Evolutionary conservation across 2,329 filamentous ascomycete species (phyloP), one percentile per base, ranked within the genome.

Genomic region (Trichophyton mentagrophytes): DNA sequence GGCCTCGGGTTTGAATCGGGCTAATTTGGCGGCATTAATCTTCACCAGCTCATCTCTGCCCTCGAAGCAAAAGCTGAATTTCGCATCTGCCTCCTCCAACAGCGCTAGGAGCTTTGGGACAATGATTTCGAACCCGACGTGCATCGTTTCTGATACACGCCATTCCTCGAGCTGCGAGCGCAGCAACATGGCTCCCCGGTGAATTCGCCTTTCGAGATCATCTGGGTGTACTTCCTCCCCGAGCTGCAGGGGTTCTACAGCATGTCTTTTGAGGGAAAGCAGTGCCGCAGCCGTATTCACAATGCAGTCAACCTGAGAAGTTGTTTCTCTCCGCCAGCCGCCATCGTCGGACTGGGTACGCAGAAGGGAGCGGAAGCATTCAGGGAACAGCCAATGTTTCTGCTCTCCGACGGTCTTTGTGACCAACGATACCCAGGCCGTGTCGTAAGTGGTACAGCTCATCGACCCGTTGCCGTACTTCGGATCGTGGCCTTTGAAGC

Each of bases 71-170:
- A 74, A 73, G 0, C 66, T 57, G 59, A 73, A 70, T 8, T 61
- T 57, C 2, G 70, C 27, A 30, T 30, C 27, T 30, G 27, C 27
- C 27, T 30, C 27, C 42, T 66, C 64, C 0, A 76, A 64, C 3
- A 68, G 61, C 0, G 67, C 59, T 6, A 75, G 65, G 33, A 74
- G 61, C 15, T 67, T 66, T 1, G 71, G 68, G 15, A 74, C 65
- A 6, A 72, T 64, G 30, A 74, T 68, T 57, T 75, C 72, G 53
- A 74, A 72, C 4, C 72, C 72, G 3, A 72, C 69, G n/a, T 71
- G 68, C 63, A 2, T 66, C 68, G 1, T 62, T 60, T 1, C 65
- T 62, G 0, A 73, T 69, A 61, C 27, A 30, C 27, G 27, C 27
- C 27, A 30, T 2, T 30, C 27, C 27, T 30, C 27, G 27, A 30